These are phyloP conservation scores for Sinapis alba DNA, from an alignment of 441 rosid genomes.

Conservation along the genomic window DNA sequence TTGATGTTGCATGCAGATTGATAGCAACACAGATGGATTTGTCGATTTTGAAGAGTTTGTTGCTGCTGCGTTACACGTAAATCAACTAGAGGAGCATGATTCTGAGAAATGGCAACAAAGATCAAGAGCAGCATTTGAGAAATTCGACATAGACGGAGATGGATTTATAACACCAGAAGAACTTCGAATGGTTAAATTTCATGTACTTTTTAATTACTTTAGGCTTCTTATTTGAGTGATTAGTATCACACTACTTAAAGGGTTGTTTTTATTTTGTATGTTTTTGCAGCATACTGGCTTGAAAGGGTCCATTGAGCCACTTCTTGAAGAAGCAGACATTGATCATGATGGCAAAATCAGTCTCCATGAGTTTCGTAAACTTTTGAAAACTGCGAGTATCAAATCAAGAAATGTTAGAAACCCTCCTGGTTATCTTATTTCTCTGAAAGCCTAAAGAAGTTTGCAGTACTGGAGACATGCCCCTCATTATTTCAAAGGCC, in stretches of 20 bases:
- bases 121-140: slow-evolving; percentile 85
- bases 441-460: slow-evolving; percentile 37
- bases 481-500: no score
- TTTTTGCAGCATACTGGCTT: slow-evolving; percentile 74
- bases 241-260: neutral
- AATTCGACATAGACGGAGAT: slow-evolving; percentile 84
- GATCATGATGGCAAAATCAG: slow-evolving; percentile 90
- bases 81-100: slow-evolving; percentile 88
- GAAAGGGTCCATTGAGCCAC: slow-evolving; percentile 83
- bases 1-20: slow-evolving; percentile 55
- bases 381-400: slow-evolving; percentile 84
- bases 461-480: no score
- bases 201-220: no score
- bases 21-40: slow-evolving; percentile 94
- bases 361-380: slow-evolving; percentile 78
- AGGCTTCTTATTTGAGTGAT: neutral
- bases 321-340: slow-evolving; percentile 91
- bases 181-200: slow-evolving; percentile 61
- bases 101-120: slow-evolving; percentile 79
- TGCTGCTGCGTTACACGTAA: slow-evolving; percentile 85
- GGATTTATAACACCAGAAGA: slow-evolving; percentile 93
- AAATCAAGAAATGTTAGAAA: slow-evolving; percentile 53
- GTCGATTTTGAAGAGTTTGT: slow-evolving; percentile 93
- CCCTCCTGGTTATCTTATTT: slow-evolving; percentile 45
- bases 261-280: neutral